These are phyloP conservation scores for Chrysoporthe puriensis DNA, from an alignment of 2,329 filamentous ascomycete species.

Conservation along the genomic window DNA sequence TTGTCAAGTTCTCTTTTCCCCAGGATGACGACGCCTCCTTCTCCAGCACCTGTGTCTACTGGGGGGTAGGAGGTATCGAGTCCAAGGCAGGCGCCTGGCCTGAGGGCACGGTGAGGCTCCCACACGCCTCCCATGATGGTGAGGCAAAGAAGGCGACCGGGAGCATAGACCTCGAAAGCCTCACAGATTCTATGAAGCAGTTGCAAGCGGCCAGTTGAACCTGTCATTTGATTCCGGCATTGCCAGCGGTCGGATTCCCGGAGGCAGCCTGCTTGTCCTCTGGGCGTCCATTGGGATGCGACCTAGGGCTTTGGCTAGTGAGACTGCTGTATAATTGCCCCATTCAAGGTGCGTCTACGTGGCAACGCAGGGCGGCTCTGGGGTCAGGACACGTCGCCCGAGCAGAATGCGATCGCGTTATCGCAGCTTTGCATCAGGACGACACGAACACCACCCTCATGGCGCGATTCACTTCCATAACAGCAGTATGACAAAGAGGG, in stretches of 20 bases:
- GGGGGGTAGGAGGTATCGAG: constrained; percentile 33
- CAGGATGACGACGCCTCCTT: constrained; percentile 45
- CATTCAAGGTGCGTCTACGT: background rate
- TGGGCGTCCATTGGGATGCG: background rate
- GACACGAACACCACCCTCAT: background rate
- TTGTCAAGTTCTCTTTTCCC: constrained; percentile 41
- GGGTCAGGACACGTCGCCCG: background rate
- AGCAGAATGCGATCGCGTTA: background rate
- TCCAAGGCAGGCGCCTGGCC: background rate
- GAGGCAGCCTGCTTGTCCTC: background rate
- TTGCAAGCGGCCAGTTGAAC: background rate
- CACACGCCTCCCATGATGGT: background rate
- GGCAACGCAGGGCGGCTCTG: background rate
- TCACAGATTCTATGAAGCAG: background rate
- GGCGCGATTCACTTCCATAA: background rate
- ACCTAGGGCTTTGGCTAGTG: background rate
- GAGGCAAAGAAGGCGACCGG: background rate
- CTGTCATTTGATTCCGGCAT: background rate
- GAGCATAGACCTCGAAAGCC: background rate
- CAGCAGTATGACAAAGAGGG: background rate
- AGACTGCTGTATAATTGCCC: background rate
- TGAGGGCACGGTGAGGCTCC: background rate
- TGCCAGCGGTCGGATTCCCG: background rate
- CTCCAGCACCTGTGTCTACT: constrained; percentile 47
- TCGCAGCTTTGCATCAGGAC: background rate